Conservation (phyloP, 371 early-diverging fungal species). For the Mortierella sp. region DNA sequence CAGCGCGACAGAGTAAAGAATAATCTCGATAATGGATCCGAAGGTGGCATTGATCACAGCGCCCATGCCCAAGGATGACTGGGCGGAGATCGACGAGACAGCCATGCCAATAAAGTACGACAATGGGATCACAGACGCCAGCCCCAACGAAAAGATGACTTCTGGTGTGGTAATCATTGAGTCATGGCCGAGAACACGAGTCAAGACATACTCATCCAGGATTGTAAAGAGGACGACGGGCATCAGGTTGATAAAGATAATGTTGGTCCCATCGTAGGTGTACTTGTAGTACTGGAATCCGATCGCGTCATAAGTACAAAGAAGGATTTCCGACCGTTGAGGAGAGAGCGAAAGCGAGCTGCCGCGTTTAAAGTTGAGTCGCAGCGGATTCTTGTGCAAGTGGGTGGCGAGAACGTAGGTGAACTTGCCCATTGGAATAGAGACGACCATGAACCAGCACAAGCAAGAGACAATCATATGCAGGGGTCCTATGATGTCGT, state of each 20-base stretch:
- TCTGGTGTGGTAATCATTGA: conserved; percentile 69
- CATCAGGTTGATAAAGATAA: conserved; percentile 94
- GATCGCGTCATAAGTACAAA: conserved; percentile 85
- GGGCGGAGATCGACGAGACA: conserved; percentile 95
- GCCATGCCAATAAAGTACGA: conserved; percentile 98
- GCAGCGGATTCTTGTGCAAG: conserved; percentile 83
- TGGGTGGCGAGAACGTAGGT: conserved; percentile 82
- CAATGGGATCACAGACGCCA: conserved; percentile 92
- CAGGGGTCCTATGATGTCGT: conserved; percentile 70
- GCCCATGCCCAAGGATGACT: conserved; percentile 91
- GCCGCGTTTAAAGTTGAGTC: conserved; percentile 78
- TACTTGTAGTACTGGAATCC: conserved; percentile 92
- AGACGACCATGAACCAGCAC: conserved; percentile 90
- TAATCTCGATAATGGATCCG: conserved; percentile 96
- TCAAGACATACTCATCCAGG: conserved; percentile 84
- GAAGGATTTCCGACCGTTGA: conserved; percentile 70
- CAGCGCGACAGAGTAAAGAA: conserved; percentile 91
- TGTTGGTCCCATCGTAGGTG: conserved; percentile 96
- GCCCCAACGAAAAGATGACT: conserved; percentile 83
- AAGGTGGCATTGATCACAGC: conserved; percentile 98
- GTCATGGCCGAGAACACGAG: conserved; percentile 61
- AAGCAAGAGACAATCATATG: conserved; percentile 79
- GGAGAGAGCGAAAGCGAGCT: conserved; percentile 61
- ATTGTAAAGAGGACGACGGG: conserved; percentile 85
- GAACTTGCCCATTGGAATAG: conserved; percentile 95